Evolutionary conservation across 805 yeast genomes (phyloP), one percentile per base, ranked within the genome.

Genomic region (Yamadazyma paraphyllophila): DNA sequence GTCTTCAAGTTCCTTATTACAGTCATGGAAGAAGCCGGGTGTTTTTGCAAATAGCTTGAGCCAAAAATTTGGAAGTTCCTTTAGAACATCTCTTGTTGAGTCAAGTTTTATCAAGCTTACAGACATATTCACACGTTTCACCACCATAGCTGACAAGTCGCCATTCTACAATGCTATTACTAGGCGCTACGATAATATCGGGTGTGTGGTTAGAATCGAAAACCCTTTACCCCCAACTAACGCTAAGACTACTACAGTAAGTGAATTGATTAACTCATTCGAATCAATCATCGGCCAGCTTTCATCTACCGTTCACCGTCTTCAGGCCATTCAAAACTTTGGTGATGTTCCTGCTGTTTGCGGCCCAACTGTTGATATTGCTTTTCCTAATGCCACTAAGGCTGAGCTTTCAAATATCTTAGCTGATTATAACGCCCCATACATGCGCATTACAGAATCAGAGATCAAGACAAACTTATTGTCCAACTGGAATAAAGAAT

Each of bases 391-490:
- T 34, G 37, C 30, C 30, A 41, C 34, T 24, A 46, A 44, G 26
- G 4, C 34, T 2, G 53, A 49, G 31, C 17, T 46, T 12, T 12
- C 9, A 14, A 35, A 37, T 12, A 29, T 46, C 15, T 36, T 49
- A n/a, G 29, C 44, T 3, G 53, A 49, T 11, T 38, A 46, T 29
- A 33, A 46, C 20, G 40, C 44, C 11, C 45, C 41, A 17, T 44
- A 38, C 32, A 16, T 41, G 27, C 39, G 11, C 11, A 32, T 49
- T 11, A 32, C 9, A 10, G 46, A 44, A 11, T 27, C 25, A 8
- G 12, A 15, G 25, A n/a, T 37, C 2, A 16, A 13, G 12, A 13
- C 33, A 7, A 34, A n/a, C 7, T 11, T 26, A n/a, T 15, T 38
- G 20, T 9, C 12, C 26, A 9, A 14, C 17, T n/a, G 13, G 36